phyloP scores from a whole-genome alignment of 768 basidiomycete species.

The Panaeolus papilionaceus region DNA sequence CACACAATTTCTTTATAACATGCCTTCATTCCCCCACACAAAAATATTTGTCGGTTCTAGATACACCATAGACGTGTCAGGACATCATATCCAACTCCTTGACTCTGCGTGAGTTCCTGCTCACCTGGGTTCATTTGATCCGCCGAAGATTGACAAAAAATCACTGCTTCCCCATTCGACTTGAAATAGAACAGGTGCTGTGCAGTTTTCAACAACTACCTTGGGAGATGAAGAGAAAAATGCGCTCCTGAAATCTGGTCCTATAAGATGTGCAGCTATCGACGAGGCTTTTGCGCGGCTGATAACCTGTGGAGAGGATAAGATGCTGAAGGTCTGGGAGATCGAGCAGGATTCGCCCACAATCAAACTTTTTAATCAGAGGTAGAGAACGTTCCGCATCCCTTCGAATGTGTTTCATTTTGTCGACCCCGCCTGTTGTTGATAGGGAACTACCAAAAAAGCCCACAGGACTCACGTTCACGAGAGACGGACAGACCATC shows the following conservation, averaged over 20 bases:
- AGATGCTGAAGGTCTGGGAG: slow-evolving; percentile 78
- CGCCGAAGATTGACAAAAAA: slow-evolving; percentile 3
- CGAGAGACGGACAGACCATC: slow-evolving; percentile 65
- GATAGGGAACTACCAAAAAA: slow-evolving; percentile 84
- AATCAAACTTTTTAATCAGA: slow-evolving; percentile 56
- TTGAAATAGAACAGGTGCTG: slow-evolving; percentile 53
- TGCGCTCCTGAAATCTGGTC: slow-evolving; percentile 52
- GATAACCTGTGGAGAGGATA: slow-evolving; percentile 79
- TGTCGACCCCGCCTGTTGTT: neutral
- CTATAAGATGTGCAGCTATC: slow-evolving; percentile 64
- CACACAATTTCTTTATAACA: slow-evolving; percentile 11
- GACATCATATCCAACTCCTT: slow-evolving; percentile 68
- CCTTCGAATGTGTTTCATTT: neutral
- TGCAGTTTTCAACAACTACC: slow-evolving; percentile 51
- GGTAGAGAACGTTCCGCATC: slow-evolving; percentile 45
- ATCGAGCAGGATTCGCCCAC: slow-evolving; percentile 42
- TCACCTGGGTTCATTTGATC: slow-evolving; percentile 15
- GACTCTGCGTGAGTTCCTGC: slow-evolving; percentile 54
- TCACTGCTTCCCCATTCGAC: slow-evolving; percentile 11
- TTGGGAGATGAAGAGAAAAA: slow-evolving; percentile 37
- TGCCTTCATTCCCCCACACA: slow-evolving; percentile 49
- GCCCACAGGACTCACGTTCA: slow-evolving; percentile 73
- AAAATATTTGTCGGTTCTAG: slow-evolving; percentile 46
- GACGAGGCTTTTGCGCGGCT: slow-evolving; percentile 53
- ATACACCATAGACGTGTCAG: slow-evolving; percentile 54